These are phyloP conservation scores for Termitomyces sp. DNA, from an alignment of 768 basidiomycete species.

Conservation along the genomic window DNA sequence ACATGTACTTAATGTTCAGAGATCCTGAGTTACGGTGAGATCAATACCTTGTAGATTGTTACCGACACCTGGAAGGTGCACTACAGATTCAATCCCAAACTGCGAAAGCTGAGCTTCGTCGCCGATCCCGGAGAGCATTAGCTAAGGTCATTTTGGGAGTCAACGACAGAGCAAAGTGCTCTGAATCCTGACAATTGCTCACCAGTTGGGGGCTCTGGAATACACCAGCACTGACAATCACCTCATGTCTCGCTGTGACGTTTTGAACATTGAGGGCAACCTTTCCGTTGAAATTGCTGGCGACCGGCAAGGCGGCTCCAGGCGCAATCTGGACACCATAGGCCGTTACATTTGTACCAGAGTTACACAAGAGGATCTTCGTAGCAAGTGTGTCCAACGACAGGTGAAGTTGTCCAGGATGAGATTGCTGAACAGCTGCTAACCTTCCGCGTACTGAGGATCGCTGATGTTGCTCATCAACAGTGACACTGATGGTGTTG, in stretches of 20 bases:
- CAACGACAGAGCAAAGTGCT: background rate
- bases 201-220: conserved; percentile 30
- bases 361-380: conserved; percentile 22
- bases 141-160: conserved; percentile 9
- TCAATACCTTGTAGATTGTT: conserved; percentile 32
- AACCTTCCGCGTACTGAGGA: conserved; percentile 27
- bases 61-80: conserved; percentile 35
- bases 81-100: conserved; percentile 25
- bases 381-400: conserved; percentile 26
- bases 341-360: conserved; percentile 9
- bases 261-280: conserved; percentile 11
- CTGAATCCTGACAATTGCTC: background rate
- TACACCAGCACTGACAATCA: conserved; percentile 24
- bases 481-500: conserved; percentile 22
- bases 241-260: conserved; percentile 24
- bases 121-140: conserved; percentile 36
- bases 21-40: background rate
- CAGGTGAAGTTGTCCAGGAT: conserved; percentile 18
- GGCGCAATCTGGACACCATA: conserved; percentile 25
- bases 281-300: conserved; percentile 26
- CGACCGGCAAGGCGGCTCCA: conserved; percentile 24
- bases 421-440: conserved; percentile 14
- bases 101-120: conserved; percentile 22
- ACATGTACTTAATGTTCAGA: background rate
- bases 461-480: conserved; percentile 24